Evolutionary conservation across 2,329 filamentous ascomycete genomes (phyloP), one percentile per base, ranked within the genome.

Genomic region (Arthrobotrys pseudoclavata): DNA sequence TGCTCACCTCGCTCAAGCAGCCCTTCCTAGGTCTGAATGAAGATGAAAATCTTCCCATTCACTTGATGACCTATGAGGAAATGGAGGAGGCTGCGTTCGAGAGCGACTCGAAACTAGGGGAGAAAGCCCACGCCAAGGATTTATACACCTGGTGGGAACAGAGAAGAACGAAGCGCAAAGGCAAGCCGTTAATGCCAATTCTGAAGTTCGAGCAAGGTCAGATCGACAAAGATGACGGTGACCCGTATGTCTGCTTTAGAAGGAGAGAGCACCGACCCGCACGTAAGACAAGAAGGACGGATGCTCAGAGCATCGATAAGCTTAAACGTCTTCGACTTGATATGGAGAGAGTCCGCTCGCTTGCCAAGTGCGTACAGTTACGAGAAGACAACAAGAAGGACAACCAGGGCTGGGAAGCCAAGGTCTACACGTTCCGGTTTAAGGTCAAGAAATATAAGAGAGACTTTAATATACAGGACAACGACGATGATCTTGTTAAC

Each of bases 171-270:
- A 86, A 86, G 31, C 87, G 87, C 74, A 89, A 88, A 80, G 96
- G 95, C 83, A 90, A 88, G 81, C 86, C 91, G 4, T 86, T 98
- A 78, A 91, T 94, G 82, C 89, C 93, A 6, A 87, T 86, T 22
- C 89, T 98, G 83, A 97, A 97, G 86, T 96, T 97, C 80, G 96
- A 99, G 85, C 96, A 91, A 55, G 93, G 96, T 79, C 92, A 93
- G 83, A 72, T 78, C 62, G 95, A 98, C 80, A 96, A 91, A 78
- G 96, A 99, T 84, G 96, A 99, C 83, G 90, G 92, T 81, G 96
- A 99, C 84, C 96, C 96, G 60, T 99, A 97, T 85, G 94, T 99
- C 82, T 99, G 96, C 85, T 99, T 99, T 88, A 90, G 96, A 83
- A 90, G 96, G 81, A 92, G 96, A 79, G 96, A 99, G 84, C 92